phyloP scores from a whole-genome alignment of 176 grass and related monocot genomes.

The Metroxylon sagu region DNA sequence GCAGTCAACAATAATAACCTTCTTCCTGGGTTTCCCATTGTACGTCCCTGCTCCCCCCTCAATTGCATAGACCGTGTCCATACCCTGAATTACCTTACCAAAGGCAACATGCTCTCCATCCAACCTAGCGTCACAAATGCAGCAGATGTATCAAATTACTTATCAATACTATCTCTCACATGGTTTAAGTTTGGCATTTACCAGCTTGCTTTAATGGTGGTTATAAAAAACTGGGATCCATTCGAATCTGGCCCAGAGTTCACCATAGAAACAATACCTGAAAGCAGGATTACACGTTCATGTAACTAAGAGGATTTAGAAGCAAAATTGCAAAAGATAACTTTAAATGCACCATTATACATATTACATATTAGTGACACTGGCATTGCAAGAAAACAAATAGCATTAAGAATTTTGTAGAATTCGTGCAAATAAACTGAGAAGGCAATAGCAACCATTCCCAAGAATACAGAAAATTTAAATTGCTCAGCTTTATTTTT shows the following conservation, averaged over 20 bases:
- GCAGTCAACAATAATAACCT: conserved; percentile 56
- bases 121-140: conserved; percentile 38
- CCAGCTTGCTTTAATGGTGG: conserved; percentile 92
- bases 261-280: conserved; percentile 81
- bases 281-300: conserved; percentile 10
- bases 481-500: too few relatives aligned
- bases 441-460: too few relatives aligned
- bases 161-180: background rate
- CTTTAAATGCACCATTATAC: too few relatives aligned
- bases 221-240: conserved; percentile 96
- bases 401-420: too few relatives aligned
- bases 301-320: background rate
- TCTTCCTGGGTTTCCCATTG: conserved; percentile 88
- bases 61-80: conserved; percentile 81
- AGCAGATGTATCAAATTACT: too few relatives aligned
- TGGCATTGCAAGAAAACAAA: too few relatives aligned
- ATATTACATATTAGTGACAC: too few relatives aligned
- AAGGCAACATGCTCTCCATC: conserved; percentile 90
- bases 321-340: too few relatives aligned
- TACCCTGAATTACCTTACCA: conserved; percentile 84
- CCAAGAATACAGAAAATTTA: too few relatives aligned
- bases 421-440: too few relatives aligned
- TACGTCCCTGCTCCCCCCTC: conserved; percentile 93
- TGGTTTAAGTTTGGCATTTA: conserved; percentile 3
- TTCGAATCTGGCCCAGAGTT: conserved; percentile 77